Evolutionary conservation across 495 filamentous ascomycete genomes (phyloP).

Genomic region (Penicillium longicatenatum): DNA sequence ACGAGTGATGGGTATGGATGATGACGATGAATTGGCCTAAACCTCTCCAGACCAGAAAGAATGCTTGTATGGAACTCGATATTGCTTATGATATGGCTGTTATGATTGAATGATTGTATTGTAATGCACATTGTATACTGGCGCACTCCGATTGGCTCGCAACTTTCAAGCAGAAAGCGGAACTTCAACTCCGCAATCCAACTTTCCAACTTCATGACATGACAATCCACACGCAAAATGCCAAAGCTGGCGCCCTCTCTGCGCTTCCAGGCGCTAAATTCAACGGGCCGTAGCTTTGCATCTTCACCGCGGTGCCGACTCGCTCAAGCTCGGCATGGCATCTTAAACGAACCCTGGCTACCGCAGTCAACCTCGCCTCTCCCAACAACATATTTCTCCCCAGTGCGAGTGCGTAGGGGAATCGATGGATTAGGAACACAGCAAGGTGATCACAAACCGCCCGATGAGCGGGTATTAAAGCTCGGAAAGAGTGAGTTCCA

Average conservation of each 20-base stretch:
- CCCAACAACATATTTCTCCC: constrained; percentile 29
- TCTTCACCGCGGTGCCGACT: constrained; percentile 30
- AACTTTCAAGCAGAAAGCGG: constrained; percentile 11
- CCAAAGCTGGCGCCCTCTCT: constrained; percentile 31
- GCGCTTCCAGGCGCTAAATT: constrained; percentile 10
- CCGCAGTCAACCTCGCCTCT: constrained; percentile 20
- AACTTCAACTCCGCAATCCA: constrained; percentile 11
- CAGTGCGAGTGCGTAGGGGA: constrained; percentile 15
- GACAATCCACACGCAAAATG: constrained; percentile 32
- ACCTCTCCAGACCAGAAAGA: neutral
- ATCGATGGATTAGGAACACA: constrained; percentile 19
- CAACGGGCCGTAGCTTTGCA: constrained; percentile 25
- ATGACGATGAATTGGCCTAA: constrained; percentile 51
- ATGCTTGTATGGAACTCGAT: neutral
- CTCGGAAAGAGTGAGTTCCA: constrained; percentile 77
- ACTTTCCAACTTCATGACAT: constrained; percentile 24
- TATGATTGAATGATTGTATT: neutral
- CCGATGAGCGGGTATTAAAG: constrained; percentile 81
- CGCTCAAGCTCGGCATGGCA: constrained; percentile 35
- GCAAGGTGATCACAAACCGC: constrained; percentile 47
- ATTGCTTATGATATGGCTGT: too few relatives aligned
- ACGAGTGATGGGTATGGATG: constrained; percentile 58
- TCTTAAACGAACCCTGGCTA: constrained; percentile 34
- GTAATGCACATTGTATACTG: constrained; percentile 20
- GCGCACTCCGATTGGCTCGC: constrained; percentile 23